A percentile compares a stretch with the other conserved stretches of the same genome.
Evolutionary conservation across 2,329 filamentous ascomycete genomes (phyloP).

Genomic region (Phaeosphaeriaceae sp.): DNA sequence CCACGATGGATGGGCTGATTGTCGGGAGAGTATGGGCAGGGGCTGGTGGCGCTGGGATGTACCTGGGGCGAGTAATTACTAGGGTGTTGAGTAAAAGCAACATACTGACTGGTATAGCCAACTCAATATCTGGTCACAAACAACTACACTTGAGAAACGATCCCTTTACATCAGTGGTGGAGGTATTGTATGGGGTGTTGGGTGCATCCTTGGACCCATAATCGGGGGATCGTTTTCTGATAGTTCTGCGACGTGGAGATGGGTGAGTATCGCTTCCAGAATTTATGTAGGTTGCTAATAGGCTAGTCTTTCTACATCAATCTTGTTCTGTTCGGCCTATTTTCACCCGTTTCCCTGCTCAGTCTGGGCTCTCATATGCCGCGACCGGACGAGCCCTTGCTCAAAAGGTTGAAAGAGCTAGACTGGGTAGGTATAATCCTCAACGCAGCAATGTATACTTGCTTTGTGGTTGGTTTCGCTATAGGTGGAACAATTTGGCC

Average conservation of each 20-base stretch:
- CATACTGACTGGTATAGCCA: constrained; percentile 9
- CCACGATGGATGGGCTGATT: constrained; percentile 38
- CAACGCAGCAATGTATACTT: constrained; percentile 50
- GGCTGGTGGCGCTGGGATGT: constrained; percentile 53
- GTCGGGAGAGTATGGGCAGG: constrained; percentile 56
- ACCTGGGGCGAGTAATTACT: constrained; percentile 25
- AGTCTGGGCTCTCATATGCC: constrained; percentile 11
- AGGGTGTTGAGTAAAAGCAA: background rate
- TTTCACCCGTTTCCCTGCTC: constrained; percentile 42
- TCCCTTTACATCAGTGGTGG: constrained; percentile 40
- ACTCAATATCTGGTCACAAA: constrained; percentile 24
- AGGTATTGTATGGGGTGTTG: constrained; percentile 52
- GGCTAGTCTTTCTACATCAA: constrained; percentile 60
- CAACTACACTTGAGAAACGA: constrained; percentile 39
- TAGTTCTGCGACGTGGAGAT: background rate
- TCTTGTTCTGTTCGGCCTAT: constrained; percentile 54
- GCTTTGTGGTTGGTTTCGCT: constrained; percentile 57
- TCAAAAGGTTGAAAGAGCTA: constrained; percentile 8
- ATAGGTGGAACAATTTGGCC: constrained; percentile 59
- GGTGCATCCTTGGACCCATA: constrained; percentile 44
- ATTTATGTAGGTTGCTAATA: background rate
- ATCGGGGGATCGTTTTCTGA: constrained; percentile 40
- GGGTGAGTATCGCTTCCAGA: background rate
- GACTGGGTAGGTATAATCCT: constrained; percentile 53
- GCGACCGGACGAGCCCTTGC: background rate